Percentiles rank a stretch among this genome's conserved stretches.
Conservation (phyloP, 2,329 filamentous ascomycete species). For the Xylariaceae sp. region DNA sequence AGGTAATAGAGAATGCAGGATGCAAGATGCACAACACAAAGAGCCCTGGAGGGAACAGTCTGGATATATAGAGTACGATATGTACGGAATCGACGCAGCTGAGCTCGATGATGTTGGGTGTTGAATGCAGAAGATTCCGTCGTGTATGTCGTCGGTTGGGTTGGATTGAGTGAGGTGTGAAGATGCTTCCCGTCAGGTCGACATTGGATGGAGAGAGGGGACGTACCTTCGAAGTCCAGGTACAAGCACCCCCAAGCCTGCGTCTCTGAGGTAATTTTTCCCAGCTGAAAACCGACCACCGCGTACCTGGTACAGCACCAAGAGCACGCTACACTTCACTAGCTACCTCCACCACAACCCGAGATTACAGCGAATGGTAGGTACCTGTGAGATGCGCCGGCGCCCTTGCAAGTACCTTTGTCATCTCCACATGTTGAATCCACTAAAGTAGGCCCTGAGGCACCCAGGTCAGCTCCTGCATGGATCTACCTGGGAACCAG, state of each 20-base stretch:
- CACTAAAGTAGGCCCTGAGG: background rate
- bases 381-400: background rate
- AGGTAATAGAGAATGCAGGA: background rate
- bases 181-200: background rate
- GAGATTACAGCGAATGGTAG: background rate
- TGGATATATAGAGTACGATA: background rate
- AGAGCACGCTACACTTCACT: background rate
- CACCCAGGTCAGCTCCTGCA: background rate
- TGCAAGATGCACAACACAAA: background rate
- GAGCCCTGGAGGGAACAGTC: background rate
- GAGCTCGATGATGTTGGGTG: background rate
- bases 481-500: background rate
- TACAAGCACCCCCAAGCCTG: background rate
- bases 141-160: background rate
- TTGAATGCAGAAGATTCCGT: background rate
- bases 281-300: background rate
- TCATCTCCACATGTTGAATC: background rate
- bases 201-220: background rate
- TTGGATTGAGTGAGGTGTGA: background rate
- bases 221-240: background rate
- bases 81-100: background rate
- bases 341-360: background rate
- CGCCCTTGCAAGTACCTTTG: background rate
- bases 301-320: background rate
- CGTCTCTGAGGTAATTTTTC: background rate